Conservation (phyloP, 164 flowering plant genomes). For the Liriodendron chinense region DNA sequence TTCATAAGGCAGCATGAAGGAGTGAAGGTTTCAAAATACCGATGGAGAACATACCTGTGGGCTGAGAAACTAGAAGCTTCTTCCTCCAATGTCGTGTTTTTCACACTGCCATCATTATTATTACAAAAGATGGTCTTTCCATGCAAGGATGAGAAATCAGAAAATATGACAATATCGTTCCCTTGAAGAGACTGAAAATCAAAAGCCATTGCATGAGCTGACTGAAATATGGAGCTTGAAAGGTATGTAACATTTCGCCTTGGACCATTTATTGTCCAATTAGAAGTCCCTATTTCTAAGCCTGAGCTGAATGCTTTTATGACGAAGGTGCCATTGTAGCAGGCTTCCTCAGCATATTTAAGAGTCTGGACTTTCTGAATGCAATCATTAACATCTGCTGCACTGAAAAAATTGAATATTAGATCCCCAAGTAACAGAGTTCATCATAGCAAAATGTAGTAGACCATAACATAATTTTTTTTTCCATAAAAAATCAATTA, state of each 20-base stretch:
- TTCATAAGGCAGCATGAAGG: background rate
- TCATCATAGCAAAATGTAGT: no score
- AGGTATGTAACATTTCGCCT: slow-evolving; percentile 44
- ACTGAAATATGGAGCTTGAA: slow-evolving; percentile 57
- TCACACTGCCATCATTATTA: background rate
- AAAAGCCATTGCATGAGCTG: slow-evolving; percentile 64
- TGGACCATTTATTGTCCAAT: slow-evolving; percentile 69
- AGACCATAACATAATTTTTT: no score
- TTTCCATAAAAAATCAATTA: background rate
- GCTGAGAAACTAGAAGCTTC: slow-evolving; percentile 5
- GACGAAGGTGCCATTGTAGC: slow-evolving; percentile 63
- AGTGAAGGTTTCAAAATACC: background rate
- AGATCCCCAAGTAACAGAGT: background rate
- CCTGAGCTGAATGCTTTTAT: slow-evolving; percentile 87
- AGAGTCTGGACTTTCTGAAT: slow-evolving; percentile 57
- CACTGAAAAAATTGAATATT: slow-evolving; percentile 40
- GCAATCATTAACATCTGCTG: slow-evolving; percentile 73
- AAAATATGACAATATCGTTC: slow-evolving; percentile 59
- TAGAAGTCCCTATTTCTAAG: slow-evolving; percentile 80
- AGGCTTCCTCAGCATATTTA: slow-evolving; percentile 76
- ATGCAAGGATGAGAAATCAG: slow-evolving; percentile 56
- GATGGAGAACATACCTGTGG: slow-evolving; percentile 14
- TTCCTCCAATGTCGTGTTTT: background rate
- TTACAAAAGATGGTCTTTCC: slow-evolving; percentile 3
- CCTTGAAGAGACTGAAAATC: slow-evolving; percentile 64